Evolutionary conservation across 495 filamentous ascomycete species (phyloP), one percentile per base, ranked within the genome.

Genomic region (Neurospora pannonica): DNA sequence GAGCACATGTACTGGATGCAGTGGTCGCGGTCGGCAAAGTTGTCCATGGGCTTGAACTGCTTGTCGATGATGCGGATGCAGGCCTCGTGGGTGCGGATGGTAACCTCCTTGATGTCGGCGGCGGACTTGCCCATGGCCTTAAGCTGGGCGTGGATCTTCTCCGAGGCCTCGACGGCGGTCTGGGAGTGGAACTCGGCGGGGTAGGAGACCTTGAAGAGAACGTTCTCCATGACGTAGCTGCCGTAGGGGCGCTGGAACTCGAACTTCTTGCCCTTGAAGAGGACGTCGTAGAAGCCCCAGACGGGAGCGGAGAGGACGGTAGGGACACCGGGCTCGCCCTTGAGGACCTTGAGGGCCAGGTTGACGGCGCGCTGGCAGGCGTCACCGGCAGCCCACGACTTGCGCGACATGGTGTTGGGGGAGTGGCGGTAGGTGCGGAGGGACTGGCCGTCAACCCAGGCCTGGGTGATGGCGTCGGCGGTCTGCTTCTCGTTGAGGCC

Each of bases 171-270:
- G 75, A 98, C 95, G 77, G 96, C 96, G 34, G 96, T 99, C 85
- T 99, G 96, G 17, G 96, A 98, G 88, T 99, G 96, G 89, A 99
- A 99, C 82, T 99, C 96, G 76, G 96, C 96, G 92, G 94, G 94
- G 81, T 97, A 97, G 38, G 96, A 99, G 48, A 99, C 97, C 88
- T 99, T 99, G 89, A 99, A 99, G 70, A 99, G 92, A 69, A 99
- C 93, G 81, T 98, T 99, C 89, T 99, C 96, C 96, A 99, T 99
- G 72, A 99, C 97, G 82, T 99, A 99, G 88, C 92, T 95, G 77
- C 95, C 96, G 80, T 98, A 99, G 62, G 91, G 90, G 70, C 96
- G 90, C 86, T 99, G 96, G 88, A 97, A 98, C 82, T 93, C 84
- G 84, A 99, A 99, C 81, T 92, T 93, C 80, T 95, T 92, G 84